Base-by-base conservation (phyloP, 2,329 filamentous ascomycete genomes). In the Penicillium olsonii region DNA sequence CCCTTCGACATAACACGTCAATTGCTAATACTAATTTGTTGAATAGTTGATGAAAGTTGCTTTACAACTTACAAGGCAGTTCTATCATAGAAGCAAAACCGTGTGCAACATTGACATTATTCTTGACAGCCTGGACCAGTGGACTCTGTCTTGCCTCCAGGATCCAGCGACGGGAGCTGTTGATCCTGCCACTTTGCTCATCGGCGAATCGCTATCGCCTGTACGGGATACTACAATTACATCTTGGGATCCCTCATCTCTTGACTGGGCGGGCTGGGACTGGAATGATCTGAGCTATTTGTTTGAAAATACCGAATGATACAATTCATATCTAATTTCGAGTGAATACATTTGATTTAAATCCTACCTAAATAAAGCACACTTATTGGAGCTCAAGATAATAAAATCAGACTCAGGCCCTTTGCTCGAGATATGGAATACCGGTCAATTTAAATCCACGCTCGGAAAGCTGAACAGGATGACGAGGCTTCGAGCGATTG, bases 361-460 rank as follows among this genome's bases (percentile, higher is more conserved):
- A n/a, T n/a, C n/a, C n/a, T n/a, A n/a, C n/a, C n/a, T n/a, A n/a
- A n/a, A n/a, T n/a, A n/a, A n/a, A n/a, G n/a, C n/a, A n/a, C n/a
- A n/a, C n/a, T n/a, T n/a, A n/a, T n/a, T n/a, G n/a, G n/a, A n/a
- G n/a, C n/a, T n/a, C n/a, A 7, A 31, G 1, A 2, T n/a, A 31
- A 31, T 6, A n/a, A 11, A n/a, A 31, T n/a, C n/a, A 14, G n/a
- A 31, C 12, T 31, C 12, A 46, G 20, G 43, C 47, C 50, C 50
- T 53, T 2, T 42, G 38, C 47, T 50, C 39, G 37, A 70, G 71
- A 49, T 78, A 79, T 11, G 76, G 75, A 53, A 78, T 76, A 3
- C 76, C 76, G 1, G 75, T 78, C 45, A 78, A 56, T 54, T 70
- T 75, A 52, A 70, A 76, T 2, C 68, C 71, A 22, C 73, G 55